A percentile compares a stretch with the other conserved stretches of the same genome.
phyloP scores from a whole-genome alignment of 768 basidiomycete genomes.

The Mycena albidolilacea region DNA sequence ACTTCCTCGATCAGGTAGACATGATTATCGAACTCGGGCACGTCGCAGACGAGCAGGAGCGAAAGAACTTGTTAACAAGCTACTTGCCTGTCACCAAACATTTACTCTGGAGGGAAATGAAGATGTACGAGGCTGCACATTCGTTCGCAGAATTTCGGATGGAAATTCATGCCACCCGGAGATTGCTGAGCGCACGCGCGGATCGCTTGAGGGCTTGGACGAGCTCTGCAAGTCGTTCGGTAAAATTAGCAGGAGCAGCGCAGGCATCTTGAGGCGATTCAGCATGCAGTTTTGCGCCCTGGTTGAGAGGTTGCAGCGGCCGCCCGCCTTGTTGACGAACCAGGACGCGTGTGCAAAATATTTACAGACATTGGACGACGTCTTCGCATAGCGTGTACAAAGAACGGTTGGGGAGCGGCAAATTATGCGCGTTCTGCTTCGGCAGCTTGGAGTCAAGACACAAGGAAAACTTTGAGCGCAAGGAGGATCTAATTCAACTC shows the following conservation, averaged over 20 bases:
- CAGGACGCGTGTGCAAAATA: not conserved
- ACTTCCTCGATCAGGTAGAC: constrained; percentile 21
- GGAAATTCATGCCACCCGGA: not conserved
- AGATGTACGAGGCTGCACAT: not conserved
- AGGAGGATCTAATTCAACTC: no score
- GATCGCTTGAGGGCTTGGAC: constrained; percentile 9
- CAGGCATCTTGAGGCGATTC: not conserved
- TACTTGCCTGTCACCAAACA: not conserved
- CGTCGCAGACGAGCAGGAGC: constrained; percentile 1
- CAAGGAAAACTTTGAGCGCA: no score
- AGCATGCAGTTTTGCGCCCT: not conserved
- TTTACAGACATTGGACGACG: not conserved
- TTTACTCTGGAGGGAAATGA: constrained; percentile 1
- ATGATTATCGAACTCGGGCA: constrained; percentile 20
- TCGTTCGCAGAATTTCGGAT: constrained; percentile 8
- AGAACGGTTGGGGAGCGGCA: constrained; percentile 1
- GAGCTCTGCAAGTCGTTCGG: not conserved
- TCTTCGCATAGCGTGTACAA: no score
- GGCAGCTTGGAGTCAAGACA: not conserved
- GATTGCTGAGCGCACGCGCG: not conserved
- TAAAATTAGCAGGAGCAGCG: not conserved
- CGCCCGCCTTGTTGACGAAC: no score
- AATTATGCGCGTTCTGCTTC: constrained; percentile 2
- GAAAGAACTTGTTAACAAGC: not conserved
- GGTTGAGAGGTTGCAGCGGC: constrained; percentile 8